These are phyloP conservation scores for Microdochium trichocladiopsis DNA, from an alignment of 2,329 filamentous ascomycete genomes.

Conservation along the genomic window DNA sequence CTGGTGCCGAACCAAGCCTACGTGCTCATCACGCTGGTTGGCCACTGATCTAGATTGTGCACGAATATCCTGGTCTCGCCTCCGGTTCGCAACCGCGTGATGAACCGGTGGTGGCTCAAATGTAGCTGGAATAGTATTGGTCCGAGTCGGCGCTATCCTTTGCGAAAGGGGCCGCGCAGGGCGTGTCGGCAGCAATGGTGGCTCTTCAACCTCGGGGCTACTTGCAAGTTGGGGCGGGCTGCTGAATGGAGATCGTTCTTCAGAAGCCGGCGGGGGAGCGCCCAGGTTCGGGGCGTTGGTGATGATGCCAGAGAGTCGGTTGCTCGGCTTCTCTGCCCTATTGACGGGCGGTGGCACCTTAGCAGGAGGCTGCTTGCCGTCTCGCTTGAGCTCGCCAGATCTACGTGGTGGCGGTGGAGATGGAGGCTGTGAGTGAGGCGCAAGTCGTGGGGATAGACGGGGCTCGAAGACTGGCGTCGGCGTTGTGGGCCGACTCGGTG, in stretches of 20 bases:
- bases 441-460: slow-evolving; percentile 38
- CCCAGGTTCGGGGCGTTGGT: slow-evolving; percentile 23
- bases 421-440: slow-evolving; percentile 39
- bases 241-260: slow-evolving; percentile 69
- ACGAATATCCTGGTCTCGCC: slow-evolving; percentile 35
- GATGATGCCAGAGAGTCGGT: slow-evolving; percentile 37
- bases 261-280: slow-evolving; percentile 25
- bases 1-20: slow-evolving; percentile 3
- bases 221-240: slow-evolving; percentile 74
- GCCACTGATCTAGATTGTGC: slow-evolving; percentile 24
- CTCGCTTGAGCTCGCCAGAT: slow-evolving; percentile 49
- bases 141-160: slow-evolving; percentile 16
- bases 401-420: slow-evolving; percentile 58
- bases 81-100: slow-evolving; percentile 34
- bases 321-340: slow-evolving; percentile 70
- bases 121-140: slow-evolving; percentile 22
- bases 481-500: slow-evolving; percentile 48
- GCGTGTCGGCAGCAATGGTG: slow-evolving; percentile 40
- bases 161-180: slow-evolving; percentile 38
- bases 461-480: slow-evolving; percentile 35
- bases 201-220: slow-evolving; percentile 44
- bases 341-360: slow-evolving; percentile 68
- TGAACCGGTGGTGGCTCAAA: slow-evolving; percentile 49
- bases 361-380: slow-evolving; percentile 25
- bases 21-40: not conserved